A percentile compares a stretch with the other conserved stretches of the same genome.
phyloP scores from a whole-genome alignment of 768 basidiomycete genomes.

The Mycena venus region DNA sequence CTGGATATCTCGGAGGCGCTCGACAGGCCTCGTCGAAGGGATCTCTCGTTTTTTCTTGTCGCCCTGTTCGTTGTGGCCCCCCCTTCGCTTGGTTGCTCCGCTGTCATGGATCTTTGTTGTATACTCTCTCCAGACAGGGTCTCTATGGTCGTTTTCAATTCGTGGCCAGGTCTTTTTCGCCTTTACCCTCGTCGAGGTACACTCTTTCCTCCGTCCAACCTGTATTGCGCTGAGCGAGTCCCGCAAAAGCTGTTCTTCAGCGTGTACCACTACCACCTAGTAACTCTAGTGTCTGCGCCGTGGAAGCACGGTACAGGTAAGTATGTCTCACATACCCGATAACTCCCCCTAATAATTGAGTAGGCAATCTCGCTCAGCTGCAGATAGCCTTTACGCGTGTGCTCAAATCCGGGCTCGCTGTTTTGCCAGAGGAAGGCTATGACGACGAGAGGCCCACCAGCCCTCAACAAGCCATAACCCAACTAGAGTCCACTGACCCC shows the following conservation, averaged over 20 bases:
- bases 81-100: conserved; percentile 74
- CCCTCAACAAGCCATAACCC: conserved; percentile 69
- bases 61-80: conserved; percentile 68
- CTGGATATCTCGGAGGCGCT: conserved; percentile 57
- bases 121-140: conserved; percentile 60
- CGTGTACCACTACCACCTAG: conserved; percentile 70
- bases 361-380: conserved; percentile 64
- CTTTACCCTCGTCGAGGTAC: conserved; percentile 72
- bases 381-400: conserved; percentile 71
- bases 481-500: conserved; percentile 73
- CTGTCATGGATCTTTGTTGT: conserved; percentile 75
- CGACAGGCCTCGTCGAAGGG: conserved; percentile 51
- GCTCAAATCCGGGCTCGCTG: conserved; percentile 74
- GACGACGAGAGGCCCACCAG: conserved; percentile 73
- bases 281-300: conserved; percentile 60
- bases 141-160: conserved; percentile 57
- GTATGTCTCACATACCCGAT: neutral
- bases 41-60: conserved; percentile 70
- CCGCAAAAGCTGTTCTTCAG: conserved; percentile 75
- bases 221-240: neutral
- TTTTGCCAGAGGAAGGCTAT: conserved; percentile 62
- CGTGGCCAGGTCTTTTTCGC: conserved; percentile 55
- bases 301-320: conserved; percentile 55
- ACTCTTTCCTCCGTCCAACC: too few relatives aligned
- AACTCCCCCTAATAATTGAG: neutral